These are phyloP conservation scores for Curvularia sp. DNA, from an alignment of 2,329 filamentous ascomycete species.

Conservation along the genomic window DNA sequence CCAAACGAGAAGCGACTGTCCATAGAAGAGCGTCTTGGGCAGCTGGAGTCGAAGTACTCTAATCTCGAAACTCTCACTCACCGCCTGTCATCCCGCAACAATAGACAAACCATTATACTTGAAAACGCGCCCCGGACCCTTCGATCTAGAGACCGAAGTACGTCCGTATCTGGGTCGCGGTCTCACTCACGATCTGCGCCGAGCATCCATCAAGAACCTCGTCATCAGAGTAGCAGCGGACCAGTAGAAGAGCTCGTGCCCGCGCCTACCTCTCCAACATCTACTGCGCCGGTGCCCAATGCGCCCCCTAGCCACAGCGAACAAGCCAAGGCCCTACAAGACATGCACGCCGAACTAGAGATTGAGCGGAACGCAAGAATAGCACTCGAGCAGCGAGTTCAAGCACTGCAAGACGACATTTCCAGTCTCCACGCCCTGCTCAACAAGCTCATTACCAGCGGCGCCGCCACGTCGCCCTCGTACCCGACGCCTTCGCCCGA, in stretches of 20 bases:
- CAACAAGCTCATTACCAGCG: slow-evolving; percentile 34
- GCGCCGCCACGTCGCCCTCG: slow-evolving; percentile 26
- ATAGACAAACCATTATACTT: slow-evolving; percentile 51
- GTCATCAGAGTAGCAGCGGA: slow-evolving; percentile 28
- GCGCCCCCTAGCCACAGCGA: slow-evolving; percentile 6
- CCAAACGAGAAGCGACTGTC: slow-evolving; percentile 33
- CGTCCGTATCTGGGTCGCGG: slow-evolving; percentile 33
- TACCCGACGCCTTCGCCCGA: slow-evolving; percentile 49
- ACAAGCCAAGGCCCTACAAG: slow-evolving; percentile 22
- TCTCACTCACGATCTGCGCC: slow-evolving; percentile 24
- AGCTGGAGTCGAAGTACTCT: slow-evolving; percentile 42
- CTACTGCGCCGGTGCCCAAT: slow-evolving; percentile 2
- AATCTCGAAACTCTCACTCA: slow-evolving; percentile 43
- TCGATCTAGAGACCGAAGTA: slow-evolving; percentile 42
- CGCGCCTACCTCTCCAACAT: slow-evolving; percentile 22
- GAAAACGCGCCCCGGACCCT: slow-evolving; percentile 47
- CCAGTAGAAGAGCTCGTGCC: slow-evolving; percentile 15
- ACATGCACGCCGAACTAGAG: slow-evolving; percentile 37
- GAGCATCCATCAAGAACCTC: slow-evolving; percentile 27
- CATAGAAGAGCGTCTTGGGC: slow-evolving; percentile 46
- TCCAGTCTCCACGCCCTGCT: slow-evolving; percentile 41
- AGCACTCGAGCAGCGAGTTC: slow-evolving; percentile 44
- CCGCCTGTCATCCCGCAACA: slow-evolving; percentile 44
- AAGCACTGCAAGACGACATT: slow-evolving; percentile 42
- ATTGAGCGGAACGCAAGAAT: slow-evolving; percentile 46